Percentiles rank a stretch among this genome's conserved stretches.
These are phyloP conservation scores for Fraxinus sp. DNA, from an alignment of 305 asterid species.

Conservation along the genomic window DNA sequence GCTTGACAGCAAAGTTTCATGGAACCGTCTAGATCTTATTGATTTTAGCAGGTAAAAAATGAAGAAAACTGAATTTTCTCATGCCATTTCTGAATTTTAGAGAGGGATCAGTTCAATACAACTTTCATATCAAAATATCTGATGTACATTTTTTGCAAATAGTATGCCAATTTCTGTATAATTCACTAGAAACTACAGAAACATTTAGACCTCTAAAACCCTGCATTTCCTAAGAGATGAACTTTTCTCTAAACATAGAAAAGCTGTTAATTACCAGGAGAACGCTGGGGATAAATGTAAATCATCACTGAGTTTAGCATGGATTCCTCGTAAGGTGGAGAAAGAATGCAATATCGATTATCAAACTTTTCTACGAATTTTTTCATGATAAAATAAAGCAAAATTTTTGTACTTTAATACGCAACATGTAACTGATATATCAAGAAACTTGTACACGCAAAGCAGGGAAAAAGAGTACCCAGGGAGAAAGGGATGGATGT, in stretches of 20 bases:
- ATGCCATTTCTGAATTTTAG: background rate
- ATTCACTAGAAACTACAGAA: background rate
- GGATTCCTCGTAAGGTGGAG: background rate
- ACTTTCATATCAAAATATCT: background rate
- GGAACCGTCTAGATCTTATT: background rate
- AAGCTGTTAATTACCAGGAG: background rate
- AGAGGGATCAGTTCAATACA: background rate
- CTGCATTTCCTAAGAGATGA: background rate
- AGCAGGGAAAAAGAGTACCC: background rate
- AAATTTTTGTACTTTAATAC: background rate
- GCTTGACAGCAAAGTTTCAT: background rate
- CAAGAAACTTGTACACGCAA: background rate
- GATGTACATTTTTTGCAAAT: background rate
- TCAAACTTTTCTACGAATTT: background rate
- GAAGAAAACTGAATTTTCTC: background rate
- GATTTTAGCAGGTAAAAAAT: background rate
- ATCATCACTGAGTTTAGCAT: background rate
- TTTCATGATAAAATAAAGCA: background rate
- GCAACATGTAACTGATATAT: background rate
- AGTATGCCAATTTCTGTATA: background rate
- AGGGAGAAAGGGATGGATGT: slow-evolving; percentile 9
- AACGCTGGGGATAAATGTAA: background rate
- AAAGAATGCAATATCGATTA: background rate
- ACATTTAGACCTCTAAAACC: background rate
- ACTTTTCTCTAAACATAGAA: background rate